Percentiles rank a stretch among this genome's conserved stretches.
Evolutionary conservation across 805 yeast genomes (phyloP).

Genomic region (Metschnikowia santaceciliae): DNA sequence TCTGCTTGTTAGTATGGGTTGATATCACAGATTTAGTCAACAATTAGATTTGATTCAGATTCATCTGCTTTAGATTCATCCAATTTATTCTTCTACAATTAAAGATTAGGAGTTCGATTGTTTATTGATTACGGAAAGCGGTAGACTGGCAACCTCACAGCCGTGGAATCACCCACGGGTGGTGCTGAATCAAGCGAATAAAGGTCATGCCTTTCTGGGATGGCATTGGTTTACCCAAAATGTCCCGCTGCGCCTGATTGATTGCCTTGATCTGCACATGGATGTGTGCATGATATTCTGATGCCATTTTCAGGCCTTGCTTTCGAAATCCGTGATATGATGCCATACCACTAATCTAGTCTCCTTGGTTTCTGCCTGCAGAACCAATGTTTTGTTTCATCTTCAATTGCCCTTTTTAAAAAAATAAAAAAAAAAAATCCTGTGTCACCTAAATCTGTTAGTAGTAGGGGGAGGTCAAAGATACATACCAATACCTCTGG

Average conservation of each 20-base stretch:
- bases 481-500: conserved; percentile 98
- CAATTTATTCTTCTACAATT: conserved; percentile 8
- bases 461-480: conserved; percentile 17
- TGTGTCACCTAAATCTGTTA: conserved; percentile 12
- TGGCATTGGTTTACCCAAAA: conserved; percentile 3
- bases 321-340: conserved; percentile 3
- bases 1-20: conserved; percentile 51
- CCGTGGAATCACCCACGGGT: conserved; percentile 7
- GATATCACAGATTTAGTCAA: neutral
- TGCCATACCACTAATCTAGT: conserved; percentile 9
- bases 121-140: conserved; percentile 22
- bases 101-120: conserved; percentile 20
- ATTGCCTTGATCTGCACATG: neutral
- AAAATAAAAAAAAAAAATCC: conserved; percentile 5
- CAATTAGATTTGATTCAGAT: no score
- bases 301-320: conserved; percentile 1
- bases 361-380: conserved; percentile 12
- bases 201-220: conserved; percentile 3
- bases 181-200: neutral
- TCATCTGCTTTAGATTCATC: no score
- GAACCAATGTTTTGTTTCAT: conserved; percentile 1
- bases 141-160: neutral
- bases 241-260: neutral
- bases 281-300: neutral
- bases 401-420: conserved; percentile 3